Percentiles rank a stretch among this genome's conserved stretches.
phyloP scores from a whole-genome alignment of 352 stramenopile genomes.

The Globisporangium cederbergense region DNA sequence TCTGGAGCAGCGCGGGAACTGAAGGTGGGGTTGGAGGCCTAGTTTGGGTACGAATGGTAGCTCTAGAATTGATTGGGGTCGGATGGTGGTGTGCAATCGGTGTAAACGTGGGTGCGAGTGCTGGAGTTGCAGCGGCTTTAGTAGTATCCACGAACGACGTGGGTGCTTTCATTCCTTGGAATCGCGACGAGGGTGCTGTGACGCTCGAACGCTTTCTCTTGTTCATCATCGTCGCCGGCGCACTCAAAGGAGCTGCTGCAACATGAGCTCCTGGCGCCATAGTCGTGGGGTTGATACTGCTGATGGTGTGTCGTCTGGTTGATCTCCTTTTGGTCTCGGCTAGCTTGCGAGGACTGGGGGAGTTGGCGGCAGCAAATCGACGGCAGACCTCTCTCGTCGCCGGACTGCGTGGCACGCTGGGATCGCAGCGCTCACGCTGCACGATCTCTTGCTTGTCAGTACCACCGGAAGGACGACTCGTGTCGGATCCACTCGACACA shows the following conservation, averaged over 20 bases:
- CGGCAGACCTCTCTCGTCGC: slow-evolving; percentile 3
- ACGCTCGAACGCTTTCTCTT: slow-evolving; percentile 3
- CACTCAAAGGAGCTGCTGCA: neutral
- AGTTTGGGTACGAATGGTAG: slow-evolving; percentile 1
- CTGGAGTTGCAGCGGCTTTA: no score
- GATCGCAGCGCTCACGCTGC: slow-evolving; percentile 5
- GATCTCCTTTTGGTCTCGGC: neutral
- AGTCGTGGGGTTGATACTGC: slow-evolving; percentile 2
- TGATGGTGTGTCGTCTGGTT: slow-evolving; percentile 1
- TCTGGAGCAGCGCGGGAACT: neutral
- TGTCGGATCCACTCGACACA: neutral
- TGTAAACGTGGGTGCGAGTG: neutral
- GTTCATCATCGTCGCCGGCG: neutral
- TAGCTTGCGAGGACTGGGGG: neutral
- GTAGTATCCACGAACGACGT: neutral
- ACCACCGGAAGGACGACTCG: neutral
- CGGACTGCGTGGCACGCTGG: slow-evolving; percentile 11
- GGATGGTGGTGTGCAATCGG: neutral
- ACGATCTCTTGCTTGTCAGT: neutral
- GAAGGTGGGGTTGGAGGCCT: slow-evolving; percentile 9
- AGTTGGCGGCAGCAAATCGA: slow-evolving; percentile 8
- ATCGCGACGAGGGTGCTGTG: neutral
- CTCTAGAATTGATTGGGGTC: slow-evolving; percentile 1
- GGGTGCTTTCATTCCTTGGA: neutral
- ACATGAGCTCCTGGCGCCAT: neutral